Percentiles rank a stretch among this genome's conserved stretches.
Conservation (phyloP, 2,329 filamentous ascomycete species). For the Sporothrix pseudoabietina region DNA sequence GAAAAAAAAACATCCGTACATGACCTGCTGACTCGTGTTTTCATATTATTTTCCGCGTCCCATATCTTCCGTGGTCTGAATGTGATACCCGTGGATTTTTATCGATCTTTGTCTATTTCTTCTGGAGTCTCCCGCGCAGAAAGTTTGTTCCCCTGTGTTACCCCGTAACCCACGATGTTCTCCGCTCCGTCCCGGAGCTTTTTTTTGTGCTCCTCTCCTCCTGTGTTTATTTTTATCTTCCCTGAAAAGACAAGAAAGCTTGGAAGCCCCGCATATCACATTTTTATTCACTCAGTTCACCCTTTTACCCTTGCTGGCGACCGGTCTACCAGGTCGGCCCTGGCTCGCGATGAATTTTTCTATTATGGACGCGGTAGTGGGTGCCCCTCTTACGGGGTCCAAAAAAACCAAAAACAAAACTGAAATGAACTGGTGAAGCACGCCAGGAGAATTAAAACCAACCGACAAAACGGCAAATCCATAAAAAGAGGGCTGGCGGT, state of each 20-base stretch:
- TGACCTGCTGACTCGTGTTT: background rate
- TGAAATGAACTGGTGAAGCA: background rate
- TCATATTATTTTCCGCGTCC: background rate
- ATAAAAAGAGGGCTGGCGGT: conserved; percentile 1
- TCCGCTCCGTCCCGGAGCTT: background rate
- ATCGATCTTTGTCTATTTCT: background rate
- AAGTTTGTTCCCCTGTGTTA: conserved; percentile 2
- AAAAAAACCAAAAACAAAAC: background rate
- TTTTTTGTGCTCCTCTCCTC: background rate
- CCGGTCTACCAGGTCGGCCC: conserved; percentile 21
- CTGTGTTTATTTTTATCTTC: conserved; percentile 26
- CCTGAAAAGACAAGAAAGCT: background rate
- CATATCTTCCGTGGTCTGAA: background rate
- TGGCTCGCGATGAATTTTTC: background rate
- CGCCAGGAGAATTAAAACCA: background rate
- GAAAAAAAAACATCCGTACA: too few relatives aligned
- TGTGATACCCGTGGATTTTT: background rate
- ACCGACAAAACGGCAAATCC: background rate
- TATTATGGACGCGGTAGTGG: background rate
- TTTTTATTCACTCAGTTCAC: background rate
- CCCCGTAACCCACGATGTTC: background rate
- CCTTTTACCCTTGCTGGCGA: background rate
- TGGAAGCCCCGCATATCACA: background rate
- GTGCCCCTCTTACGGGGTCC: background rate
- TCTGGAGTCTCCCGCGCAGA: background rate